These are phyloP conservation scores for Paecilomyces niveus DNA, from an alignment of 2,329 filamentous ascomycete genomes.

Conservation along the genomic window DNA sequence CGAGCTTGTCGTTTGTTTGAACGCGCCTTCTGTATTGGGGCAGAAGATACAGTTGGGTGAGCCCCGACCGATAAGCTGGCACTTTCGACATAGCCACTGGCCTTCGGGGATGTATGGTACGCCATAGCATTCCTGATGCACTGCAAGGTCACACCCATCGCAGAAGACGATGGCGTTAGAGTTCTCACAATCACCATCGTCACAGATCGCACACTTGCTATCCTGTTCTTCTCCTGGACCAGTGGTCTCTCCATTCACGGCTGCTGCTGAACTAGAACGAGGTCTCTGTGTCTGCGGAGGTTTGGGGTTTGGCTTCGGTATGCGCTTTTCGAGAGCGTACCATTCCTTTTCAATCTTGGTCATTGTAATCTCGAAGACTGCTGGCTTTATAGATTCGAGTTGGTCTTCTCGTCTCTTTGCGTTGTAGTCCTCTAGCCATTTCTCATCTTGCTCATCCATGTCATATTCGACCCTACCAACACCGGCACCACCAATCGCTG, in stretches of 20 bases:
- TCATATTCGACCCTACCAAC: constrained; percentile 93
- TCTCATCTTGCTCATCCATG: constrained; percentile 98
- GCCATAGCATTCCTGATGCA: constrained; percentile 98
- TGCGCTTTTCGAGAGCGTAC: constrained; percentile 91
- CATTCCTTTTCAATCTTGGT: constrained; percentile 99
- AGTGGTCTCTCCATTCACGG: constrained; percentile 86
- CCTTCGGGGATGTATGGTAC: constrained; percentile 98
- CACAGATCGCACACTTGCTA: constrained; percentile 94
- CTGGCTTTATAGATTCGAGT: constrained; percentile 78
- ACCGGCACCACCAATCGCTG: constrained; percentile 41
- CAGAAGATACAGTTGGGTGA: constrained; percentile 97
- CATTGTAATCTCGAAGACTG: constrained; percentile 95
- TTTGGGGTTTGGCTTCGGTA: constrained; percentile 94
- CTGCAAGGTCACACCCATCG: constrained; percentile 92
- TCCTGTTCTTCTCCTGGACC: constrained; percentile 83
- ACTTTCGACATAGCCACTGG: constrained; percentile 96
- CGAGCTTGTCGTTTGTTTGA: constrained; percentile 94
- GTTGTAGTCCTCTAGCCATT: constrained; percentile 87
- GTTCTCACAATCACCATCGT: constrained; percentile 99
- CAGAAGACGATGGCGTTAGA: constrained; percentile 99
- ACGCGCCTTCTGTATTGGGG: constrained; percentile 92
- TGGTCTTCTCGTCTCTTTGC: constrained; percentile 64
- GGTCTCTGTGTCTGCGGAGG: constrained; percentile 91
- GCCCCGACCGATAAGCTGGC: constrained; percentile 86
- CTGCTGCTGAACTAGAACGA: constrained; percentile 85